Evolutionary conservation across 805 yeast species (phyloP).

Genomic region (Lipomyces chichibuensis): DNA sequence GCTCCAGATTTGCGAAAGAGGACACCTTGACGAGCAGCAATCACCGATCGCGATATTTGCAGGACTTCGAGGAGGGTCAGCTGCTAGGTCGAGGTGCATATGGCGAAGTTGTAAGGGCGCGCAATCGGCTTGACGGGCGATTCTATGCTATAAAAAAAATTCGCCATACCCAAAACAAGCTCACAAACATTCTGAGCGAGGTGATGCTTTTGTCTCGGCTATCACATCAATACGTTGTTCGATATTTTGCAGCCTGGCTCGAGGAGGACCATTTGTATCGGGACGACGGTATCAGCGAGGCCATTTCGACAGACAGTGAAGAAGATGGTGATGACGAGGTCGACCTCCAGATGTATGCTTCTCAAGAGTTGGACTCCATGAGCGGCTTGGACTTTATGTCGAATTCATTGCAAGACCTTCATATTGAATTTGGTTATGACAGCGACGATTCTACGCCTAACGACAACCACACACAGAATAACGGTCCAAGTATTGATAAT

Average conservation of each 20-base stretch:
- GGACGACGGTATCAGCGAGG: slow-evolving; percentile 46
- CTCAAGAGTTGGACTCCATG: slow-evolving; percentile 31
- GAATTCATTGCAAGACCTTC: slow-evolving; percentile 36
- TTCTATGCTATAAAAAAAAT: slow-evolving; percentile 94
- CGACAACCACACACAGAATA: not conserved
- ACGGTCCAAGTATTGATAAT: slow-evolving; percentile 15
- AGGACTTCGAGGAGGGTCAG: slow-evolving; percentile 94
- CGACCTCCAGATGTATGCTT: slow-evolving; percentile 20
- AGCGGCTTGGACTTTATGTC: slow-evolving; percentile 37
- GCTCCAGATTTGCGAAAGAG: slow-evolving; percentile 15
- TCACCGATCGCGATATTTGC: slow-evolving; percentile 70
- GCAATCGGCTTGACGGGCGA: slow-evolving; percentile 91
- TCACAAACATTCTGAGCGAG: slow-evolving; percentile 82
- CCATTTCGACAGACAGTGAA: slow-evolving; percentile 39
- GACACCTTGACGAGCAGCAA: not conserved
- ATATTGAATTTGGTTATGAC: slow-evolving; percentile 43
- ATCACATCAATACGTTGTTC: slow-evolving; percentile 92
- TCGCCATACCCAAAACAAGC: slow-evolving; percentile 74
- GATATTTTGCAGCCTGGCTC: slow-evolving; percentile 97
- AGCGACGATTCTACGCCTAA: slow-evolving; percentile 30
- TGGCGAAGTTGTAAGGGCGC: slow-evolving; percentile 97
- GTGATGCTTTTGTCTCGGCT: slow-evolving; percentile 89
- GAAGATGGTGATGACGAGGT: slow-evolving; percentile 40
- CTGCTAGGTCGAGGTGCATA: slow-evolving; percentile 92
- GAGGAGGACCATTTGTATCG: slow-evolving; percentile 61